Evolutionary conservation across 352 stramenopile species (phyloP).

Genomic region (Pythium pyrilobum): DNA sequence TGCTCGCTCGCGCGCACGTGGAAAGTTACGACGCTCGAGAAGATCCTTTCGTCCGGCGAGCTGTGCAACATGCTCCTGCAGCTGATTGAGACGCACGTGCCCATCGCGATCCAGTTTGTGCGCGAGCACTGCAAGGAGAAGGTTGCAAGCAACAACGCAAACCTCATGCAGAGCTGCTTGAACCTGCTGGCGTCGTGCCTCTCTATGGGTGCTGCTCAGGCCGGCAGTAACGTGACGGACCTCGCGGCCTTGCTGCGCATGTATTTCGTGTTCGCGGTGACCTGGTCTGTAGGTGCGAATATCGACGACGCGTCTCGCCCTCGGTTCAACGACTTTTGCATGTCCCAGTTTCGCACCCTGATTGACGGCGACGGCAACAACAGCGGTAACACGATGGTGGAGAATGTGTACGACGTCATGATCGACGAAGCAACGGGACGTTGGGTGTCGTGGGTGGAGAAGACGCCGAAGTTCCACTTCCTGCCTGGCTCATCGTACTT

Average conservation of each 20-base stretch:
- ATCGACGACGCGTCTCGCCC: constrained; percentile 74
- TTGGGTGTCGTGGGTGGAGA: constrained; percentile 85
- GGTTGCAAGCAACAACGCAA: constrained; percentile 82
- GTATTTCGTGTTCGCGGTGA: constrained; percentile 87
- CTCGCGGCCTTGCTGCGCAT: constrained; percentile 60
- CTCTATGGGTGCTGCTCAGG: constrained; percentile 30
- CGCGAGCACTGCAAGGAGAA: constrained; percentile 88
- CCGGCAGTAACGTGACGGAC: constrained; percentile 40
- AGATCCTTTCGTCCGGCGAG: constrained; percentile 47
- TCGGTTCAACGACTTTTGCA: constrained; percentile 88
- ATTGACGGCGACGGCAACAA: constrained; percentile 45
- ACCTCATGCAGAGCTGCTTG: constrained; percentile 85
- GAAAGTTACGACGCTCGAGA: constrained; percentile 69
- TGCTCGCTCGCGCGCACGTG: constrained; percentile 69
- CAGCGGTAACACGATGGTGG: constrained; percentile 27
- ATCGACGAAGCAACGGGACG: constrained; percentile 67
- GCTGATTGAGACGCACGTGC: constrained; percentile 81
- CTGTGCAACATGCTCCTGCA: constrained; percentile 61
- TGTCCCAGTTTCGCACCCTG: constrained; percentile 51
- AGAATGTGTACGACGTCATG: constrained; percentile 84
- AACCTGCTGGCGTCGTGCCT: constrained; percentile 84
- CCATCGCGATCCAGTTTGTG: constrained; percentile 80
- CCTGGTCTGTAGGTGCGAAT: constrained; percentile 85
- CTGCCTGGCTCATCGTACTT: constrained; percentile 88
- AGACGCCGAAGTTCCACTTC: constrained; percentile 88